Conservation (phyloP, 2,329 filamentous ascomycete species). For the Juglanconis oblonga region DNA sequence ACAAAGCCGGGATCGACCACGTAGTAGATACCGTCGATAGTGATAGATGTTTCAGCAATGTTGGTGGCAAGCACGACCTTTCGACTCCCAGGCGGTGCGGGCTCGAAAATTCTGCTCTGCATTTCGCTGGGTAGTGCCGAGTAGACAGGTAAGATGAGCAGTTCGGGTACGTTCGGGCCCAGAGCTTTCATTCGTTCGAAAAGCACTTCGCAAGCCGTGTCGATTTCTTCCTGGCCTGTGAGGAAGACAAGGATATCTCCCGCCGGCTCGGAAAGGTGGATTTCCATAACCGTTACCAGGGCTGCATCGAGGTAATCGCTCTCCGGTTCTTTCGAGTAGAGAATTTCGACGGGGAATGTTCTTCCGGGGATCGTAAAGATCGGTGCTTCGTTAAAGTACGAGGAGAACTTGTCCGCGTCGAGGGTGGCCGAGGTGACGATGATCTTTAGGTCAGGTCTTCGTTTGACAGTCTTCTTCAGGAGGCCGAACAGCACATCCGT, state of each 20-base stretch:
- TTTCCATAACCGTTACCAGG: conserved; percentile 96
- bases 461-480: conserved; percentile 87
- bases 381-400: conserved; percentile 92
- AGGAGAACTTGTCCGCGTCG: conserved; percentile 95
- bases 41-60: conserved; percentile 96
- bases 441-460: conserved; percentile 82
- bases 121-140: conserved; percentile 90
- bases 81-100: conserved; percentile 76
- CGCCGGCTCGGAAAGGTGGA: conserved; percentile 85
- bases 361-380: conserved; percentile 96
- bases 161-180: conserved; percentile 83
- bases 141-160: conserved; percentile 95
- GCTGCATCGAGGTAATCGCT: conserved; percentile 93
- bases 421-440: conserved; percentile 97
- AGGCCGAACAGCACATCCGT: conserved; percentile 94
- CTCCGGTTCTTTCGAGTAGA: conserved; percentile 93
- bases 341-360: conserved; percentile 91
- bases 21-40: conserved; percentile 96
- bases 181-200: conserved; percentile 95
- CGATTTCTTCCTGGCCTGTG: conserved; percentile 97
- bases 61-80: conserved; percentile 99
- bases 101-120: conserved; percentile 92
- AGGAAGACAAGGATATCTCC: conserved; percentile 97
- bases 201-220: conserved; percentile 88
- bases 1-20: conserved; percentile 97